Conservation (phyloP, 2,329 filamentous ascomycete genomes). For the Aspergillus cejpii region DNA sequence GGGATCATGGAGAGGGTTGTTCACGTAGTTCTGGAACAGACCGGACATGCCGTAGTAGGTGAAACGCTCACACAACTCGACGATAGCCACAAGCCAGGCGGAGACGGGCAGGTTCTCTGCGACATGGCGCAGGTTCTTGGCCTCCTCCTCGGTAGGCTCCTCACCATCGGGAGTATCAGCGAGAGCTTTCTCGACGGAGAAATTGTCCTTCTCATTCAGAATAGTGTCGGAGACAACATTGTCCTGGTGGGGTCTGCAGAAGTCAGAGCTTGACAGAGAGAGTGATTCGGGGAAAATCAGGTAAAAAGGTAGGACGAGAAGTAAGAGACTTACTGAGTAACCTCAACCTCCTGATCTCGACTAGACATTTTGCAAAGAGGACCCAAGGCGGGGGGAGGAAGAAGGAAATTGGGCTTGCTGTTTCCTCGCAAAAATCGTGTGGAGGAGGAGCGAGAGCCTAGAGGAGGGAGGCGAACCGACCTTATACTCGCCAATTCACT, state of each 20-base stretch:
- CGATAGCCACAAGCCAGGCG: slow-evolving; percentile 52
- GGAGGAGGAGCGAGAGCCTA: slow-evolving; percentile 7
- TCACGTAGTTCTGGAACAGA: slow-evolving; percentile 53
- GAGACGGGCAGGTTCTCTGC: slow-evolving; percentile 51
- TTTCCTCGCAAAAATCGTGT: slow-evolving; percentile 9
- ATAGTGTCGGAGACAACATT: slow-evolving; percentile 14
- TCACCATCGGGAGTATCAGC: slow-evolving; percentile 41
- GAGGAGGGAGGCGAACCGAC: slow-evolving; percentile 12
- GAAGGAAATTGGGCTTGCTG: slow-evolving; percentile 3
- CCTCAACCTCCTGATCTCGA: slow-evolving; percentile 24
- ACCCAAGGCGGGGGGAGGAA: slow-evolving; percentile 4
- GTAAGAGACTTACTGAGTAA: slow-evolving; percentile 22
- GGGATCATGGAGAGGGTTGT: slow-evolving; percentile 36
- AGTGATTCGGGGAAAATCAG: not conserved
- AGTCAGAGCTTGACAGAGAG: not conserved
- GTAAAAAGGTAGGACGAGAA: not conserved
- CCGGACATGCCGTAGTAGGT: slow-evolving; percentile 52
- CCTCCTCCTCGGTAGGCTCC: slow-evolving; percentile 50
- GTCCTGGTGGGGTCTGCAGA: slow-evolving; percentile 15
- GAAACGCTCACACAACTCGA: slow-evolving; percentile 54
- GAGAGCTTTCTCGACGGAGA: slow-evolving; percentile 29
- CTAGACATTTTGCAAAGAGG: slow-evolving; percentile 20
- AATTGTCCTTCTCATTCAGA: slow-evolving; percentile 21
- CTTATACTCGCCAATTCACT: slow-evolving; percentile 26
- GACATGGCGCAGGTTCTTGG: slow-evolving; percentile 46